Evolutionary conservation across 148 eudicot genomes (phyloP), one percentile per base, ranked within the genome.

Genomic region (Amaranthus cruentus): DNA sequence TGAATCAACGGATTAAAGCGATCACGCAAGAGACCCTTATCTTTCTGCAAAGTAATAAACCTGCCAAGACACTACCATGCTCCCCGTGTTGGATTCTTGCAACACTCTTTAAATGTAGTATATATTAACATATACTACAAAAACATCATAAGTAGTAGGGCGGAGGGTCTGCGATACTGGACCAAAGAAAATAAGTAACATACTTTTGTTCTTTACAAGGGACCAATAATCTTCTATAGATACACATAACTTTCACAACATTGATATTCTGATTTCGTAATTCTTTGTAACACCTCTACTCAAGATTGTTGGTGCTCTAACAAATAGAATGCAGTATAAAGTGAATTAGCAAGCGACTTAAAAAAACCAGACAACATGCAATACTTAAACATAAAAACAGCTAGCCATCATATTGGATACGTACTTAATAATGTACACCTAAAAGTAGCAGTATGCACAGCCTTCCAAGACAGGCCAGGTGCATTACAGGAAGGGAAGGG

Each of bases 171-270:
- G 18, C 18, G 18, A 18, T 18, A 18, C 54, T 14, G 47, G 18
- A 70, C 55, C 50, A 47, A 14, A 28, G 47, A 55, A 77, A 55
- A 62, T 66, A 72, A 47, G 18, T 18, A 18, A 18, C 99, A 82
- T 82, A 96, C 99, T 92, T 85, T 87, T 92, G 96, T 66, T 96
- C 99, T 85, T 82, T 92, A 77, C 99, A 96, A 61, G 94, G 75
- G 44, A 80, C 57, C 79, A 92, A 71, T 79, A 96, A 77, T 76
- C 92, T 96, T 86, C 79, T 86, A 85, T 92, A 95, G 66, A 95
- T 83, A 58, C 81, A 83, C 89, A 88, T 84, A 75, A 85, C 70
- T 83, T 90, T 95, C 51, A 86, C 94, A 6, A 85, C 81, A 54
- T 75, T 82, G 68, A 78, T 88, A 69, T 92, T 95, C 75, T 87